Evolutionary conservation across 2,329 filamentous ascomycete genomes (phyloP), one percentile per base, ranked within the genome.

Genomic region (Huntiella decipiens): DNA sequence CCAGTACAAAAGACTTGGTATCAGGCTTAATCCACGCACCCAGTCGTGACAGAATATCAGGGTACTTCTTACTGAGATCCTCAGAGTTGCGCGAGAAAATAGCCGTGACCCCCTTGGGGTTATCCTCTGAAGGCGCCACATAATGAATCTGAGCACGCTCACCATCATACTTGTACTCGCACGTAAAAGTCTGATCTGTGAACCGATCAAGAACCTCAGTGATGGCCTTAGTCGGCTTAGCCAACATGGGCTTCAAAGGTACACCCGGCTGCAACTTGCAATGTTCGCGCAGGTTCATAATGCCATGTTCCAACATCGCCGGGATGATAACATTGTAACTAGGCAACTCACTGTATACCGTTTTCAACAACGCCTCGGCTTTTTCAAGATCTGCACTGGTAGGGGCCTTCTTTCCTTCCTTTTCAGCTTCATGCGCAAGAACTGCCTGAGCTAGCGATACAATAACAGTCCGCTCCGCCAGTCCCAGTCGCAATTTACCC

Each of bases 141-240:
- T 93, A 98, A 59, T 98, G 91, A 43, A 98, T 96, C 59, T 98
- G 91, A n/a, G 91, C 91, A 58, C 91, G 73, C 62, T 98, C 91
- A 42, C 91, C 91, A 56, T 98, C 91, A 57, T 98, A 98, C 61
- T 98, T 98, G 70, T 93, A 98, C 60, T 98, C 91, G 63, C 91
- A 98, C 1, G 91, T 96, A 56, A 98, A 98, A 19, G 80, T 82
- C 58, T 94, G 91, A 52, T 82, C 78, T 58, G 96, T 91, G 53
- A 98, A 98, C 4, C 91, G 82, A 61, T 98, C 88, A 8, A 98
- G 71, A 0, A 98, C 91, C 63, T 98, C 91, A 1, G 87, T 94
- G 55, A 98, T 95, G 4, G 91, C 87, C 61, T 98, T 98, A 7
- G 91, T 98, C 3, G 91, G 91, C 56, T 96, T 96, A 15, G 91